These are phyloP conservation scores for Daldinia sp. DNA, from an alignment of 2,329 filamentous ascomycete genomes.

Conservation along the genomic window DNA sequence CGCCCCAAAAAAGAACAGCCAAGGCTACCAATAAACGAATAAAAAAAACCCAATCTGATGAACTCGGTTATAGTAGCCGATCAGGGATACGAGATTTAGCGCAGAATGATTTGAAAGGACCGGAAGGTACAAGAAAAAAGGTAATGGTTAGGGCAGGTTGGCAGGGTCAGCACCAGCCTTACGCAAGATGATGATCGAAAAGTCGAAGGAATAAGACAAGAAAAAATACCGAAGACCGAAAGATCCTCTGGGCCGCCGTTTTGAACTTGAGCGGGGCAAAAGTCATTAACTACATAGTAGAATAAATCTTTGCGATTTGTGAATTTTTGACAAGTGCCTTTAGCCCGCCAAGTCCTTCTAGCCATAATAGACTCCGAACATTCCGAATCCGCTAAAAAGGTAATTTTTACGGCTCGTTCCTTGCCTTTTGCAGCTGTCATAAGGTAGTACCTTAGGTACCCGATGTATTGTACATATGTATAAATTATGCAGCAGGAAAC, in stretches of 20 bases:
- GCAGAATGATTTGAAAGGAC: conserved; percentile 22
- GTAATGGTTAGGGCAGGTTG: not conserved
- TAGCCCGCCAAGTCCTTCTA: conserved; percentile 19
- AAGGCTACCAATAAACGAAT: conserved; percentile 31
- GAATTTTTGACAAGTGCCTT: conserved; percentile 5
- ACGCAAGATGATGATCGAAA: conserved; percentile 14
- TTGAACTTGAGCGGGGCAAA: conserved; percentile 27
- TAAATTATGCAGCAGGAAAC: not conserved
- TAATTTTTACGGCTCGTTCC: not conserved
- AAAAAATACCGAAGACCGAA: conserved; percentile 40
- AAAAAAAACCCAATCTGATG: too few relatives aligned
- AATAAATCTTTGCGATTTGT: conserved; percentile 14
- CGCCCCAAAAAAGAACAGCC: conserved; percentile 16
- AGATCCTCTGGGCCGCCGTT: conserved; percentile 34
- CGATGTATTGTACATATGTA: not conserved
- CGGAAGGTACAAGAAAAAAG: too few relatives aligned
- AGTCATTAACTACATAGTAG: too few relatives aligned
- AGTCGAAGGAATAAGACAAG: conserved; percentile 18
- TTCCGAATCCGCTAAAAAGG: conserved; percentile 17
- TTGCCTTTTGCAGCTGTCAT: not conserved
- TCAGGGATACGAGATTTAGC: conserved; percentile 28
- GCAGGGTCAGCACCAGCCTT: conserved; percentile 29
- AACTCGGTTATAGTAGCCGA: conserved; percentile 7
- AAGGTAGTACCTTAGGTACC: not conserved
- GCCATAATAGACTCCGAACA: conserved; percentile 34